These are phyloP conservation scores for Myriosclerotinia duriaeana DNA, from an alignment of 2,329 filamentous ascomycete species.

Conservation along the genomic window DNA sequence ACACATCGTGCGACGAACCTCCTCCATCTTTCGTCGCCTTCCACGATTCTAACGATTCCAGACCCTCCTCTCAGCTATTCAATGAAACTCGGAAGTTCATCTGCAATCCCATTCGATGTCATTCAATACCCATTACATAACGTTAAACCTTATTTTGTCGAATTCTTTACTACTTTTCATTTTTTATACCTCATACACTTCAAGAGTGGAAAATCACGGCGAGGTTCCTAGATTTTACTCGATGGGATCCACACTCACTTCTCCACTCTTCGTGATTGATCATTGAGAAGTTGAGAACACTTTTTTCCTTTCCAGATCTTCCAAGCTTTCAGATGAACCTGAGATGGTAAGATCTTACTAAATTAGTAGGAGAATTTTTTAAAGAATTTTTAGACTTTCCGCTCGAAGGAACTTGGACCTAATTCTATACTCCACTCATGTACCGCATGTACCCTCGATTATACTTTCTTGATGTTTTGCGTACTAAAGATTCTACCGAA, in stretches of 20 bases:
- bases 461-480: constrained; percentile 15
- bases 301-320: background rate
- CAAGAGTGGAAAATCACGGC: constrained; percentile 11
- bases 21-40: background rate
- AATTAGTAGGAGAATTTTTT: constrained; percentile 9
- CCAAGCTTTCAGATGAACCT: constrained; percentile 1
- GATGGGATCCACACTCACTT: background rate
- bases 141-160: background rate
- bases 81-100: constrained; percentile 7
- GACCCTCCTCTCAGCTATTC: background rate
- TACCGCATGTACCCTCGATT: constrained; percentile 18
- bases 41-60: background rate
- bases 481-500: constrained; percentile 6
- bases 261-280: background rate
- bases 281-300: background rate
- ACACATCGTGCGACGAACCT: constrained; percentile 2
- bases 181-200: background rate
- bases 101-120: background rate
- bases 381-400: background rate
- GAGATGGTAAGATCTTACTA: background rate
- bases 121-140: constrained; percentile 14
- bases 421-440: constrained; percentile 10
- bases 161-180: background rate
- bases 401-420: background rate
- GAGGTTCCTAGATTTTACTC: background rate